These are phyloP conservation scores for Antarctomyces pellizariae DNA, from an alignment of 495 filamentous ascomycete genomes.

Conservation along the genomic window DNA sequence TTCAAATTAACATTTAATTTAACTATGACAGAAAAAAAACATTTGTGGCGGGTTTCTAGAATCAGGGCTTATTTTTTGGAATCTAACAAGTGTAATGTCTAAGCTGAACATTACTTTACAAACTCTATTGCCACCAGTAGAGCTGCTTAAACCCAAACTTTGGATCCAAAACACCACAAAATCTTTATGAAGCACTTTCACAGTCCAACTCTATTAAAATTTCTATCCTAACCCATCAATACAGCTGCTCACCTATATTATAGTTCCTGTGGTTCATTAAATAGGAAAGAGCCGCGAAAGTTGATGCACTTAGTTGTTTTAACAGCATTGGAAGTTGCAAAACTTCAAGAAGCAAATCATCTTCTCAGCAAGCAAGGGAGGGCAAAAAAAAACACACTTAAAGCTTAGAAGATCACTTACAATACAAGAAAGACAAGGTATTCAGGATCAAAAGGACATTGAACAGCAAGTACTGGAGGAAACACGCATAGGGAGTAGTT, in stretches of 20 bases:
- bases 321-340: not conserved
- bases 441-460: not conserved
- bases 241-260: not conserved
- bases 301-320: not conserved
- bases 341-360: no score
- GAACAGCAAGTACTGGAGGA: not conserved
- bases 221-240: not conserved
- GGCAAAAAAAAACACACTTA: no score
- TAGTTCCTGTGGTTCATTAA: not conserved
- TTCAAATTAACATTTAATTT: not conserved
- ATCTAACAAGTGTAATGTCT: not conserved
- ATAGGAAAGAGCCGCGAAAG: not conserved
- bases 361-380: no score
- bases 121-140: not conserved
- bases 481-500: no score
- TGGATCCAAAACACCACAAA: not conserved
- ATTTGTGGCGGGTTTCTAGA: not conserved
- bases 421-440: not conserved
- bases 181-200: not conserved
- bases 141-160: not conserved
- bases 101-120: not conserved
- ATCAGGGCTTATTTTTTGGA: not conserved
- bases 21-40: not conserved
- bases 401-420: not conserved
- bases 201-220: not conserved